Conservation (phyloP, 169 alveolate species). For the Plasmodium gonderi region DNA sequence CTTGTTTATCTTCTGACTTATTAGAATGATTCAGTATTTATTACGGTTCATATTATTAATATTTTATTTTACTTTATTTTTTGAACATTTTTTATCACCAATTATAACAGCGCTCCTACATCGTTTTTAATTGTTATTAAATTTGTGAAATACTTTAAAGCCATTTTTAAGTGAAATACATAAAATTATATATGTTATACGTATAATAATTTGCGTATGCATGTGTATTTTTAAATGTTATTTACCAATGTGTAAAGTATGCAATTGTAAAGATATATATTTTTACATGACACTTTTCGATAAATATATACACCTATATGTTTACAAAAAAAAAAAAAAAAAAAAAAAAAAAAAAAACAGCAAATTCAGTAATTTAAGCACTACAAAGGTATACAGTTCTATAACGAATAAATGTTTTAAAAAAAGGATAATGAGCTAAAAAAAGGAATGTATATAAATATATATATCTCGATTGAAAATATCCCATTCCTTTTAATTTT, state of each 20-base stretch:
- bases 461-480: neutral
- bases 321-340: too few species aligned
- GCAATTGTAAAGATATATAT: too few species aligned
- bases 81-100: neutral
- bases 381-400: neutral
- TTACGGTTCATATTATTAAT: neutral
- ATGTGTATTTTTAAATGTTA: too few species aligned
- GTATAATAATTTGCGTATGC: too few species aligned
- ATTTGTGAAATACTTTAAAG: constrained; percentile 9
- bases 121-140: constrained; percentile 22
- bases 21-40: neutral
- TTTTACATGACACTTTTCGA: too few species aligned
- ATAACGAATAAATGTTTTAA: too few species aligned
- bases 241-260: too few species aligned
- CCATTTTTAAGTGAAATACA: constrained; percentile 4
- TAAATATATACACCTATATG: too few species aligned
- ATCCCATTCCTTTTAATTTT: constrained; percentile 7
- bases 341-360: too few species aligned
- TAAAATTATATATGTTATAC: neutral
- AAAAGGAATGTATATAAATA: neutral
- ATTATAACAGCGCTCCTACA: neutral
- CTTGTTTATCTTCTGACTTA: neutral
- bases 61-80: neutral
- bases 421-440: too few species aligned
- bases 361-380: neutral